These are phyloP conservation scores for Dryas octopetala DNA, from an alignment of 306 rosid species.

Conservation along the genomic window DNA sequence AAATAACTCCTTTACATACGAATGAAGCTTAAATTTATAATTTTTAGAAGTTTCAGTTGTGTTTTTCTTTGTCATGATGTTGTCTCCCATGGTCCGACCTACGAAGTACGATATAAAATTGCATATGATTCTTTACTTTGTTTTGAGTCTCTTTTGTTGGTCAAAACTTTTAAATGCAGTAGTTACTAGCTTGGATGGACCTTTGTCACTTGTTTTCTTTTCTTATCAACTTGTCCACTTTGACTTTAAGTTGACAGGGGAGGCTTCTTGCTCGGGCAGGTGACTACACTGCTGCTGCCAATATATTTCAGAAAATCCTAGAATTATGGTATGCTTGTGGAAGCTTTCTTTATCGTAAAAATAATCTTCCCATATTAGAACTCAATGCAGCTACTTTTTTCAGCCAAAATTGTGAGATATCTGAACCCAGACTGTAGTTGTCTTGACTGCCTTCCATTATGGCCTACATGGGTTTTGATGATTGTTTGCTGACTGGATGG, in stretches of 20 bases:
- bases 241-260: constrained; percentile 99
- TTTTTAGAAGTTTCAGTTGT: not conserved
- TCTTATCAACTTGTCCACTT: constrained; percentile 66
- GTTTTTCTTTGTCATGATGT: not conserved
- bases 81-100: not conserved
- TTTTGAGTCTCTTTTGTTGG: not conserved
- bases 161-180: not conserved
- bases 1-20: not conserved
- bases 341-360: not conserved
- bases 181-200: constrained; percentile 5
- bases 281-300: constrained; percentile 74
- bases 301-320: constrained; percentile 68
- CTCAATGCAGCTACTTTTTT: not conserved
- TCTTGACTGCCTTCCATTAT: not conserved
- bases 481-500: not conserved
- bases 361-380: not conserved
- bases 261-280: constrained; percentile 97
- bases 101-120: not conserved
- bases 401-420: not conserved
- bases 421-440: not conserved
- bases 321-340: constrained; percentile 69
- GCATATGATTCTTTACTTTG: not conserved
- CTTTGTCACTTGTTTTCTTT: constrained; percentile 39
- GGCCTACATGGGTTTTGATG: not conserved
- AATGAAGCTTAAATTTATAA: not conserved